These are phyloP conservation scores for Wickerhamomyces tratensis DNA, from an alignment of 805 yeast species.

Conservation along the genomic window DNA sequence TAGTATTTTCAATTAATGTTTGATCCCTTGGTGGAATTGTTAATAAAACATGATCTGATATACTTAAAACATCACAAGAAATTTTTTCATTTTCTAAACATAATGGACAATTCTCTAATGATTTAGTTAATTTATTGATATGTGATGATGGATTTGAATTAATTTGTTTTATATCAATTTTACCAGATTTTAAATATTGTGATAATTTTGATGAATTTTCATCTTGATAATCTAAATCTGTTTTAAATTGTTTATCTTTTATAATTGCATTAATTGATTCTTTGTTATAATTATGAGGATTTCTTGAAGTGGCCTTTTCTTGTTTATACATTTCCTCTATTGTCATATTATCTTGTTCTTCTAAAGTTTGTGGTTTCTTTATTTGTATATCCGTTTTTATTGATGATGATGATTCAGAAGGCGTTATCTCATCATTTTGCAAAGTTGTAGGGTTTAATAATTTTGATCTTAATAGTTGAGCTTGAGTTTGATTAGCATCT, in stretches of 20 bases:
- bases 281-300: constrained; percentile 5
- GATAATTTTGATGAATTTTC: constrained; percentile 31
- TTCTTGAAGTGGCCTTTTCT: constrained; percentile 18
- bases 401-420: too few species aligned
- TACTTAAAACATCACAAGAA: constrained; percentile 21
- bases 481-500: too few species aligned
- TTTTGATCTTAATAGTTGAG: too few species aligned
- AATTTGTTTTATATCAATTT: constrained; percentile 19
- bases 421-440: too few species aligned
- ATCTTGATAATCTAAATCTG: constrained; percentile 34
- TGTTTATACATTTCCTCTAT: constrained; percentile 24
- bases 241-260: constrained; percentile 24
- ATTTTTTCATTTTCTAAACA: constrained; percentile 23
- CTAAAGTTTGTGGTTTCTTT: neutral
- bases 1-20: constrained; percentile 22
- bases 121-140: constrained; percentile 18
- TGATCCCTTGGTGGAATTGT: constrained; percentile 30
- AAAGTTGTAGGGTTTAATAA: too few species aligned
- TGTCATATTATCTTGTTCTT: constrained; percentile 24
- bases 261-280: constrained; percentile 25
- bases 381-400: too few species aligned
- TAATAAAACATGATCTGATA: constrained; percentile 27
- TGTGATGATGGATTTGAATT: constrained; percentile 11
- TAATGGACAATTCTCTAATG: constrained; percentile 25
- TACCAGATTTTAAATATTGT: constrained; percentile 16